Evolutionary conservation across 371 early-diverging fungal genomes (phyloP).

Genomic region (Apophysomyces elegans): DNA sequence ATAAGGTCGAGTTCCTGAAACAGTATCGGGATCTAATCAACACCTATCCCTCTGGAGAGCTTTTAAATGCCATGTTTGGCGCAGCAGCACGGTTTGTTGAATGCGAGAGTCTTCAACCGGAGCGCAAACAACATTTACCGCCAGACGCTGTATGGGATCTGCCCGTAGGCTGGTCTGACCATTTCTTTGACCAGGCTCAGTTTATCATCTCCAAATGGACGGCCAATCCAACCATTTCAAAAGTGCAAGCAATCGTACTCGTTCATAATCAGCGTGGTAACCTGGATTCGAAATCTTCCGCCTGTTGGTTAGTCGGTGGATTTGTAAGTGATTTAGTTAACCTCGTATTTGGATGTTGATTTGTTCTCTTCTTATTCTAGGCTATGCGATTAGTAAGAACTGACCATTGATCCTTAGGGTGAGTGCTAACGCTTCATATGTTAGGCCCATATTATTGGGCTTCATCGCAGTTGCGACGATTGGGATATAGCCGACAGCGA

Average conservation of each 20-base stretch:
- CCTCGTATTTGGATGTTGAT: neutral
- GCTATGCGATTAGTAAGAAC: slow-evolving; percentile 35
- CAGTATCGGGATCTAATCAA: slow-evolving; percentile 47
- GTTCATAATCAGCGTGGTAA: slow-evolving; percentile 49
- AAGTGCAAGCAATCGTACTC: slow-evolving; percentile 49
- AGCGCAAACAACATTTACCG: slow-evolving; percentile 19
- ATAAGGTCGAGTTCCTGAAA: slow-evolving; percentile 42
- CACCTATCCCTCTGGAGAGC: slow-evolving; percentile 39
- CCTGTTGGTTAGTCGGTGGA: slow-evolving; percentile 48
- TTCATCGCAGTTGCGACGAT: slow-evolving; percentile 47
- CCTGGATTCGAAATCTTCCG: slow-evolving; percentile 50
- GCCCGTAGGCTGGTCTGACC: slow-evolving; percentile 49
- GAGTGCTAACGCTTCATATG: neutral
- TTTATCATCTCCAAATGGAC: slow-evolving; percentile 29
- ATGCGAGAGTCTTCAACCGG: slow-evolving; percentile 31
- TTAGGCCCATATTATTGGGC: slow-evolving; percentile 44
- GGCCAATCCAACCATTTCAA: slow-evolving; percentile 39
- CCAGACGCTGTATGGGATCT: slow-evolving; percentile 46
- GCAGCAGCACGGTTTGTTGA: slow-evolving; percentile 53
- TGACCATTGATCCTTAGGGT: neutral
- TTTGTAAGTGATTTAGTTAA: slow-evolving; percentile 15
- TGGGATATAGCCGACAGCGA: slow-evolving; percentile 50
- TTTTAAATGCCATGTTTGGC: slow-evolving; percentile 55
- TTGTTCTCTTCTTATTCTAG: neutral
- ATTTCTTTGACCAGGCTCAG: slow-evolving; percentile 48